Conservation (phyloP, 768 basidiomycete species). For the Boletus rubroflammeus region DNA sequence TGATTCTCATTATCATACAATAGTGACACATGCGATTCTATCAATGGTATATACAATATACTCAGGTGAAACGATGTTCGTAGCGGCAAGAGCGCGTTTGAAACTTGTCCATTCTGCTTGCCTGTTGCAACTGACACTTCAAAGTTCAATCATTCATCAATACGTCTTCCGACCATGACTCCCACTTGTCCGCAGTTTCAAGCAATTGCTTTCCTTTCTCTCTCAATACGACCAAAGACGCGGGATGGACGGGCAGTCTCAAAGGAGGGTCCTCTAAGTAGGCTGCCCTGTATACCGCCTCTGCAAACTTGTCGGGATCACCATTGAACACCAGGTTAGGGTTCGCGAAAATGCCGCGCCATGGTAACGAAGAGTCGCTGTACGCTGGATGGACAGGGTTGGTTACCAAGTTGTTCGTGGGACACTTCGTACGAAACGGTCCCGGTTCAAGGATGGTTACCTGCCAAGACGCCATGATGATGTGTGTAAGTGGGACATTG, state of each 20-base stretch:
- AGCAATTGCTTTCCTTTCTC: slow-evolving; percentile 5
- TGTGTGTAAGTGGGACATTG: not conserved
- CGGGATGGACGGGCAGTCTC: slow-evolving; percentile 11
- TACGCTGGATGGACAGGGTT: not conserved
- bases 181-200: slow-evolving; percentile 15
- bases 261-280: slow-evolving; percentile 16
- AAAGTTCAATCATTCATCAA: not conserved
- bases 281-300: not conserved
- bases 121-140: not conserved
- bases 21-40: not conserved
- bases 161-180: slow-evolving; percentile 18
- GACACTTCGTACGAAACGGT: not conserved
- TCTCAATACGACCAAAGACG: not conserved
- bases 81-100: not conserved
- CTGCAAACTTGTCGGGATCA: slow-evolving; percentile 19
- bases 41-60: too few relatives aligned
- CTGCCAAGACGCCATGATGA: not conserved
- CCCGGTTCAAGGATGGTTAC: slow-evolving; percentile 1
- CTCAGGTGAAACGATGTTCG: not conserved
- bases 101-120: not conserved
- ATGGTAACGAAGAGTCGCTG: not conserved
- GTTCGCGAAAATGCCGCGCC: not conserved
- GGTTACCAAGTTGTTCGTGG: not conserved
- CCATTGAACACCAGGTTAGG: not conserved
- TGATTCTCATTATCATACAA: too few relatives aligned